phyloP scores from a whole-genome alignment of 441 rosid genomes.

The Gossypium lobatum region DNA sequence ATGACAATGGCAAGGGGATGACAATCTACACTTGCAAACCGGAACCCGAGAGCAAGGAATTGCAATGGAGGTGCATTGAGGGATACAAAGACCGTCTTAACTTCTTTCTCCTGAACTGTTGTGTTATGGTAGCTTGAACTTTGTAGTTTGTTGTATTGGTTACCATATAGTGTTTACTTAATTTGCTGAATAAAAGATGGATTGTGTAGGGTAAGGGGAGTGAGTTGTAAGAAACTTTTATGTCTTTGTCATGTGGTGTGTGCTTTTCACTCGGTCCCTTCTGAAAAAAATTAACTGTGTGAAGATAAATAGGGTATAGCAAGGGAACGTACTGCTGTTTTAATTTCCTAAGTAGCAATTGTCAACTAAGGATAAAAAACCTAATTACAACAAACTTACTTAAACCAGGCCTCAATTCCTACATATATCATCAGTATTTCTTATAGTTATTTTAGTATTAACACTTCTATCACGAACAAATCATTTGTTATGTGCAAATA shows the following conservation, averaged over 20 bases:
- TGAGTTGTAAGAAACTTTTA: background rate
- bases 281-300: no score
- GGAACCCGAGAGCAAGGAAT: slow-evolving; percentile 23
- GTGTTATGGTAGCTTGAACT: slow-evolving; percentile 67
- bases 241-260: background rate
- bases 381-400: no score
- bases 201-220: no score
- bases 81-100: slow-evolving; percentile 49
- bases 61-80: slow-evolving; percentile 60
- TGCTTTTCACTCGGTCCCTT: background rate
- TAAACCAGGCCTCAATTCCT: no score
- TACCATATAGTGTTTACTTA: background rate
- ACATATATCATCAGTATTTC: no score
- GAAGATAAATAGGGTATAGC: no score
- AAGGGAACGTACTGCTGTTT: no score
- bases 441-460: no score
- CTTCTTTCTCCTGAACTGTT: slow-evolving; percentile 73
- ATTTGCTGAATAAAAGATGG: background rate
- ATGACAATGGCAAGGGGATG: slow-evolving; percentile 30
- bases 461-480: no score
- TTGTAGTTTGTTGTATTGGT: background rate
- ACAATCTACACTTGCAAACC: slow-evolving; percentile 72
- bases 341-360: no score
- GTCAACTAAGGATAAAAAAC: no score
- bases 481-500: no score